phyloP scores from a whole-genome alignment of 1,284 basidiomycete species.

The Ceratobasidium sp. region DNA sequence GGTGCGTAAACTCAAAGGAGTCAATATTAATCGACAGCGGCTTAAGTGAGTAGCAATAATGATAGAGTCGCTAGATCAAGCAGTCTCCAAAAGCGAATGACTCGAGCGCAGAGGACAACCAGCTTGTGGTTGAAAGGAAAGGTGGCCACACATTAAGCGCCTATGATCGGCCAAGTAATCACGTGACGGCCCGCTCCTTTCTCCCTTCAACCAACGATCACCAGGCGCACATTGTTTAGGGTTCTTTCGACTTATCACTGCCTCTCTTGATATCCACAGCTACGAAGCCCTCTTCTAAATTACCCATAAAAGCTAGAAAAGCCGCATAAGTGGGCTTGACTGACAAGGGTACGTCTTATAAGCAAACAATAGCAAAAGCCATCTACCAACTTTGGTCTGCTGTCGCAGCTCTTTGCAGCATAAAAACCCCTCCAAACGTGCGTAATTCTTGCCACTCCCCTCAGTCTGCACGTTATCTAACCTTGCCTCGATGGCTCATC shows the following conservation, averaged over 20 bases:
- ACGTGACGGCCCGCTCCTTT: constrained; percentile 33
- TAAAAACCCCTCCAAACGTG: constrained; percentile 28
- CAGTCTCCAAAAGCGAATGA: no score
- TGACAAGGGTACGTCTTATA: constrained; percentile 22
- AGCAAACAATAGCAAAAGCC: constrained; percentile 19
- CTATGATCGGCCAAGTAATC: neutral
- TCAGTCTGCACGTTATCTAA: neutral
- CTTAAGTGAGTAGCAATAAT: no score
- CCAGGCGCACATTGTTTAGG: constrained; percentile 33
- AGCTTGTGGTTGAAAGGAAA: neutral
- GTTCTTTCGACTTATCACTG: constrained; percentile 3
- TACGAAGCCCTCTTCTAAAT: neutral
- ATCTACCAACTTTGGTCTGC: neutral
- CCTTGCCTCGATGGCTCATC: neutral
- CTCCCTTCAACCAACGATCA: constrained; percentile 10
- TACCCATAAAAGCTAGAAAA: neutral
- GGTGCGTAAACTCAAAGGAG: neutral
- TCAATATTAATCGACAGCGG: neutral
- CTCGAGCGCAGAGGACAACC: neutral
- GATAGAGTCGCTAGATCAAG: no score
- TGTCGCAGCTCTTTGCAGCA: neutral
- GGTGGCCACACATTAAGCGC: constrained; percentile 21
- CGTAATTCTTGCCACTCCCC: neutral
- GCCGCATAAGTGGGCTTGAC: neutral
- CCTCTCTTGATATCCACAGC: neutral